Percentiles rank a stretch among this genome's conserved stretches.
phyloP scores from a whole-genome alignment of 441 rosid species.

The Francoa sonchifolia region DNA sequence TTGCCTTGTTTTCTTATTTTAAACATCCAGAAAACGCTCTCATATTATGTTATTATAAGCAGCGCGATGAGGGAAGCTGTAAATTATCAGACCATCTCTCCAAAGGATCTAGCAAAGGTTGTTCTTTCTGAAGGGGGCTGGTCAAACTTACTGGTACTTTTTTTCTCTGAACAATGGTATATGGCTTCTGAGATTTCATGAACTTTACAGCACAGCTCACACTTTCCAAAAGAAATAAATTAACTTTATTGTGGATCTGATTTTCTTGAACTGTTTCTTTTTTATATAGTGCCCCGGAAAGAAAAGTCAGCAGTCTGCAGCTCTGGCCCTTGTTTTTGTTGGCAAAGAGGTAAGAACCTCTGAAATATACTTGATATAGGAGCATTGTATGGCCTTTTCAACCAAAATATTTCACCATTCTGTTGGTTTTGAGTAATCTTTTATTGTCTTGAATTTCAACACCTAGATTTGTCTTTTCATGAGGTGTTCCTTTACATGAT shows the following conservation, averaged over 20 bases:
- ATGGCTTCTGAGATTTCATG: background rate
- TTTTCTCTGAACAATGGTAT: constrained; percentile 1
- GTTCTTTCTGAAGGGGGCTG: constrained; percentile 65
- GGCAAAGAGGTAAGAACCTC: constrained; percentile 92
- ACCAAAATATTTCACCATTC: too few relatives aligned
- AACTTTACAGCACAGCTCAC: background rate
- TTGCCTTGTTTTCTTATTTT: background rate
- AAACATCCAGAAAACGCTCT: constrained; percentile 3
- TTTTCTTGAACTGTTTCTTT: background rate
- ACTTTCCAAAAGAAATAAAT: too few relatives aligned
- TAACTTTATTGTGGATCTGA: too few relatives aligned
- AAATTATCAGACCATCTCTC: constrained; percentile 61
- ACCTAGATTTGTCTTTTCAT: too few relatives aligned
- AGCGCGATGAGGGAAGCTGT: constrained; percentile 31
- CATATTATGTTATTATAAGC: constrained; percentile 8
- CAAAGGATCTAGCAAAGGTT: constrained; percentile 55
- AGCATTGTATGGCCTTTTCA: too few relatives aligned
- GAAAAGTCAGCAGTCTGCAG: constrained; percentile 37
- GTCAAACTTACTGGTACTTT: constrained; percentile 62
- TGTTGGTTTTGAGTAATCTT: too few relatives aligned
- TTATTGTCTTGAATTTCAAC: too few relatives aligned
- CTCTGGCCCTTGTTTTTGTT: constrained; percentile 70
- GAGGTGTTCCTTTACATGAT: too few relatives aligned
- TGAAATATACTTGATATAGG: too few relatives aligned
- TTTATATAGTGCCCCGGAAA: constrained; percentile 46